Evolutionary conservation across 148 eudicot species (phyloP), one percentile per base, ranked within the genome.

Genomic region (Camellia lanceoleosa): DNA sequence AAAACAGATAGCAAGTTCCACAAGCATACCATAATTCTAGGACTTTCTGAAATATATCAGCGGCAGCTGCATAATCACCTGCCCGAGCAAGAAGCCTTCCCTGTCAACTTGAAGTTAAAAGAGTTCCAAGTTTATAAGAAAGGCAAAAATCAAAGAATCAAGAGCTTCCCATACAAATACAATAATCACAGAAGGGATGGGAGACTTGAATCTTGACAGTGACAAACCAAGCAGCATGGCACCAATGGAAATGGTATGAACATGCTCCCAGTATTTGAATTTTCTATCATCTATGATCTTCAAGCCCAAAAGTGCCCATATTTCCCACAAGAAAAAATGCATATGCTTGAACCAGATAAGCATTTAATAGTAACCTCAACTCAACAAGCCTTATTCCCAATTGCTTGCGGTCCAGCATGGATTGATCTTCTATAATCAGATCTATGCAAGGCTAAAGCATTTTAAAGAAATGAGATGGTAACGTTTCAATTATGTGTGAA

Each of bases 41-140:
- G 69, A 96, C 91, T 86, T 87, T 90, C 88, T 91, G 90, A 78
- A 92, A 96, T 62, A 89, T 84, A 75, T 85, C 88, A 51, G 93
- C 91, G 54, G 99, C 99, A 74, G 90, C 90, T 73, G 83, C 89
- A 86, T 86, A 87, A 85, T 96, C 99, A 76, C 97, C 93, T 84
- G 91, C 92, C 88, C 84, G 89, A 82, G 98, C 99, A 87, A 93
- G 98, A 89, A 96, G 99, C 89, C 91, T 91, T 83, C 99, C 99
- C 99, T 95, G 98, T 92, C 91, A 87, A 92, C 97, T 95, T 95
- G 78, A 89, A 90, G 88, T 90, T 89, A 91, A 91, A 30, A 86
- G 86, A 89, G 81, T 75, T 84, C 82, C 82, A 86, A 81, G 79
- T 89, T 85, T 61, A 86, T 80, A 92, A 90, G 84, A 81, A 79